Percentiles rank a stretch among this genome's conserved stretches.
Conservation (phyloP, 257 asterid genomes). For the Gentiana macrophylla region DNA sequence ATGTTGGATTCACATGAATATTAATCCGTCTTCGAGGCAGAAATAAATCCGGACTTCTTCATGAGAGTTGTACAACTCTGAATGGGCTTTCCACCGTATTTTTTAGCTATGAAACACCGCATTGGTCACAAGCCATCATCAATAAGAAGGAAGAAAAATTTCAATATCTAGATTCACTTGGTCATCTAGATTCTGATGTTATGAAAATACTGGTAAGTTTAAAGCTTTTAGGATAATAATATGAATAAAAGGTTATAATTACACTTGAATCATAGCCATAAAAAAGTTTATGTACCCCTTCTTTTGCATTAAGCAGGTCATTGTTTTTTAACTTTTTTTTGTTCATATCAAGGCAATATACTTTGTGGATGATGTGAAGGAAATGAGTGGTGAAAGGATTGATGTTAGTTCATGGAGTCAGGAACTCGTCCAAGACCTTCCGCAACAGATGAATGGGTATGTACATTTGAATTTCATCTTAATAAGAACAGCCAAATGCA, state of each 20-base stretch:
- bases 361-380: constrained; percentile 82
- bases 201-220: constrained; percentile 55
- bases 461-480: constrained; percentile 1
- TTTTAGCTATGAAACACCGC: constrained; percentile 7
- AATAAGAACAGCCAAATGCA: not conserved
- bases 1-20: no score
- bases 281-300: no score
- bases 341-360: constrained; percentile 55
- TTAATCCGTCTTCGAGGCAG: no score
- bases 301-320: not conserved
- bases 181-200: constrained; percentile 44
- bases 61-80: no score
- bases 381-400: constrained; percentile 58
- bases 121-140: constrained; percentile 93
- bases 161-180: constrained; percentile 88
- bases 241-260: no score
- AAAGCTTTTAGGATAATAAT: no score
- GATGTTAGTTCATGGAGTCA: constrained; percentile 54
- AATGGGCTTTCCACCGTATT: no score
- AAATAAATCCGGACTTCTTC: no score
- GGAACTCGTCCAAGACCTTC: constrained; percentile 63
- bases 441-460: constrained; percentile 70
- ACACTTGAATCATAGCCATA: no score
- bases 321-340: constrained; percentile 1
- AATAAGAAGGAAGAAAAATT: constrained; percentile 73